Evolutionary conservation across 2,329 filamentous ascomycete species (phyloP), one percentile per base, ranked within the genome.

Genomic region (Xylariaceae sp.): DNA sequence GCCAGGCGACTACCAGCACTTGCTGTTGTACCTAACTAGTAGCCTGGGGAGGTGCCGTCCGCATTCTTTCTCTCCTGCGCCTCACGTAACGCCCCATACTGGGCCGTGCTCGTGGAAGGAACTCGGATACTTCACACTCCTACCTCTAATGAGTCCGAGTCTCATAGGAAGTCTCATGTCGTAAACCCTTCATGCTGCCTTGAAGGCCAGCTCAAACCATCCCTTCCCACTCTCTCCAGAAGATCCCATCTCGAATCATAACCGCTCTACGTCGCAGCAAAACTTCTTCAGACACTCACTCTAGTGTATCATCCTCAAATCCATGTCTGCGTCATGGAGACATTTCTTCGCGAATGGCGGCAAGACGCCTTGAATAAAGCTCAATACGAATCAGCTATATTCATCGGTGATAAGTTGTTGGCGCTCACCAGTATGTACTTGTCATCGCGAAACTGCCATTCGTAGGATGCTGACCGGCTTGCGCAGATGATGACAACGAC

Each of bases 341-440:
- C 85, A 67, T 96, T 92, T 73, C 80, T 99, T 68, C 87, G 92
- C 69, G 87, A 89, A 67, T 99, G 94, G 94, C 84, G 92, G 68
- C 89, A 96, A 74, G 91, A 96, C 76, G 92, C 92, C 68, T 78
- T 96, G 67, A 92, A 95, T 74, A 94, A 95, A 72, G 90, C 94
- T 61, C 94, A 99, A 70, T 92, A 96, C 71, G 92, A 97, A 61
- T 89, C 92, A 32, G 94, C 94, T 67, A 92, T 97, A 65, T 97
- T 95, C 70, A 90, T 97, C 61, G 94, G 91, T 60, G 94, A 99
- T 79, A 99, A 99, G 76, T 80, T 99, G 63, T 80, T 97, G 54
- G 94, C 94, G 54, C 78, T 99, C 67, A 97, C 92, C 36, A 89
- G 92, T 96, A 73, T 62, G 83, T 72, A 37, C n/a, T 29, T n/a